These are phyloP conservation scores for Arxiozyma heterogenica DNA, from an alignment of 1,139 yeast species.

Conservation along the genomic window DNA sequence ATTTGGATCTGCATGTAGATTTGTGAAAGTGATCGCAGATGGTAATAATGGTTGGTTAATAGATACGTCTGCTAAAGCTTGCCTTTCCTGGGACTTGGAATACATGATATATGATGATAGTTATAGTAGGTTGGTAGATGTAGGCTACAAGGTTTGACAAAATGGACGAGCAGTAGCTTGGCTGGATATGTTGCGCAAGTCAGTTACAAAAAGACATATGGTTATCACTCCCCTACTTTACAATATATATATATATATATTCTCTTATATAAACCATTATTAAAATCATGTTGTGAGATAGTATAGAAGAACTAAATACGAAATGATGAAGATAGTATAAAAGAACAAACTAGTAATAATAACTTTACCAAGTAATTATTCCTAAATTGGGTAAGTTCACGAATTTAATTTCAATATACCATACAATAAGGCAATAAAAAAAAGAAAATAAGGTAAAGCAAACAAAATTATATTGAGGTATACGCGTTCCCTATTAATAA, in stretches of 20 bases:
- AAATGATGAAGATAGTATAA: not conserved
- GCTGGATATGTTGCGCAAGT: not conserved
- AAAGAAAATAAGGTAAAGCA: no score
- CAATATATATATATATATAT: not conserved
- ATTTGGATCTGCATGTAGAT: not conserved
- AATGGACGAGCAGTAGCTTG: not conserved
- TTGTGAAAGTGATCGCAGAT: not conserved
- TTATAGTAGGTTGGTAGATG: not conserved
- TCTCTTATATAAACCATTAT: no score
- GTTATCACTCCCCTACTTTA: not conserved
- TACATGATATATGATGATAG: not conserved
- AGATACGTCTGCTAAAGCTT: constrained; percentile 3
- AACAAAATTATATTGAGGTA: not conserved
- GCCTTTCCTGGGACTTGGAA: not conserved
- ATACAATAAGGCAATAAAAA: not conserved
- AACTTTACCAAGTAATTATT: not conserved
- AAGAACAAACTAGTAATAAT: not conserved
- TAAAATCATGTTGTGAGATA: not conserved
- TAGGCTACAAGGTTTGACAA: not conserved
- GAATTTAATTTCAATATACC: not conserved
- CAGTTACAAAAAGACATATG: no score
- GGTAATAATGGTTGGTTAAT: constrained; percentile 5
- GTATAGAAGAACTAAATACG: not conserved
- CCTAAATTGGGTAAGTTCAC: not conserved
- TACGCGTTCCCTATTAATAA: not conserved